Evolutionary conservation across 140 eudicot genomes (phyloP).

Genomic region (Bidens hawaiensis): DNA sequence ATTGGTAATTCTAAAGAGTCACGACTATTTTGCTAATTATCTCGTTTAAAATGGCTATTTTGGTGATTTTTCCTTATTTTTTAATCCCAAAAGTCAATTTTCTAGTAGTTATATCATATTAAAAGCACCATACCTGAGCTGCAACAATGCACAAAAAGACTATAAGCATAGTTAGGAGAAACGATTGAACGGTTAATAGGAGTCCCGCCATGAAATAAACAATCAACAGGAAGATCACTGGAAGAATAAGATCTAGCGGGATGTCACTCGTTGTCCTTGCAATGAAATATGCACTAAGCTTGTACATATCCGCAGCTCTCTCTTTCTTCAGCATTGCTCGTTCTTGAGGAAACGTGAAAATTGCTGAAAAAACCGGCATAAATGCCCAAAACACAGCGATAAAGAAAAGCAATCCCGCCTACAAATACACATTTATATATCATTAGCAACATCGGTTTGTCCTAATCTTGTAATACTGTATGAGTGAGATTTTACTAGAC

Average conservation of each 20-base stretch:
- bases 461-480: too few species aligned
- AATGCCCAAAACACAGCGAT: constrained; percentile 65
- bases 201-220: constrained; percentile 58
- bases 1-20: too few species aligned
- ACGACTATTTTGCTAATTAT: too few species aligned
- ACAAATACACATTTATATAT: constrained; percentile 14
- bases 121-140: constrained; percentile 60
- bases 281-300: constrained; percentile 50
- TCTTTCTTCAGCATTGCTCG: constrained; percentile 64
- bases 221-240: constrained; percentile 30
- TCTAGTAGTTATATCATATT: background rate
- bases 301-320: constrained; percentile 83
- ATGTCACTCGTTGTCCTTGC: constrained; percentile 52
- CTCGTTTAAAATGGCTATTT: too few species aligned
- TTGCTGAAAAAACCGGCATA: constrained; percentile 65
- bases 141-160: constrained; percentile 83
- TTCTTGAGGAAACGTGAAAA: constrained; percentile 85
- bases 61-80: too few species aligned
- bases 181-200: constrained; percentile 38
- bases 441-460: constrained; percentile 4
- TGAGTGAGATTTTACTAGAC: too few species aligned
- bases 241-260: constrained; percentile 54
- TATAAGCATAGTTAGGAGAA: constrained; percentile 57
- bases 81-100: too few species aligned
- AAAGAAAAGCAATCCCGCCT: constrained; percentile 75